A percentile compares a stretch with the other conserved stretches of the same genome.
These are phyloP conservation scores for Keithomyces neogunnii DNA, from an alignment of 2,329 filamentous ascomycete genomes.

Conservation along the genomic window DNA sequence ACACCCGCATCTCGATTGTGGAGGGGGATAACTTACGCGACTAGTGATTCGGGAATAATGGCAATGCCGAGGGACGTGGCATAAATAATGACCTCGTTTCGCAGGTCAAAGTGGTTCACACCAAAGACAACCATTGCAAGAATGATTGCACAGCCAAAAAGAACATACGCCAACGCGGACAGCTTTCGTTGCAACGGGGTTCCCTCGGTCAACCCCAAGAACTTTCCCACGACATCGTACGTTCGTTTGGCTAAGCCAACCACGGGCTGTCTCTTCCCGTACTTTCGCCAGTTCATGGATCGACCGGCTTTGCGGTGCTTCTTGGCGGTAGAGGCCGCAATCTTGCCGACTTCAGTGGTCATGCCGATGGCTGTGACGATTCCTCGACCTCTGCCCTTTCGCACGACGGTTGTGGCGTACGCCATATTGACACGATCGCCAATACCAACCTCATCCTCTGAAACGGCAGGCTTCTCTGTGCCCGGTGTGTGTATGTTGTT, in stretches of 20 bases:
- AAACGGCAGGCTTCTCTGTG: slow-evolving; percentile 35
- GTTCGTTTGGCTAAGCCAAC: slow-evolving; percentile 37
- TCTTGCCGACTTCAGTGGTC: slow-evolving; percentile 62
- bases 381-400: slow-evolving; percentile 63
- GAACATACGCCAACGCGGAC: slow-evolving; percentile 65
- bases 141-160: slow-evolving; percentile 62
- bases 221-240: slow-evolving; percentile 44
- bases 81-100: slow-evolving; percentile 47
- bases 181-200: slow-evolving; percentile 74
- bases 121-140: slow-evolving; percentile 50
- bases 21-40: slow-evolving; percentile 38
- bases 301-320: slow-evolving; percentile 47
- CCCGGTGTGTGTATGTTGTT: slow-evolving; percentile 35
- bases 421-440: slow-evolving; percentile 68
- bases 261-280: slow-evolving; percentile 40
- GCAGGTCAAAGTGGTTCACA: slow-evolving; percentile 43
- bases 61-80: slow-evolving; percentile 51
- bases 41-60: slow-evolving; percentile 56
- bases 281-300: slow-evolving; percentile 45
- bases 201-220: slow-evolving; percentile 54
- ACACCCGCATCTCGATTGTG: neutral
- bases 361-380: slow-evolving; percentile 67
- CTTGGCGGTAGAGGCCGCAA: slow-evolving; percentile 48
- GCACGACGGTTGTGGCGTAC: slow-evolving; percentile 65
- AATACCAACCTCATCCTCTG: slow-evolving; percentile 49